Evolutionary conservation across 208 protist genomes (phyloP), one percentile per base, ranked within the genome.

Genomic region (Leishmania gerbilli): DNA sequence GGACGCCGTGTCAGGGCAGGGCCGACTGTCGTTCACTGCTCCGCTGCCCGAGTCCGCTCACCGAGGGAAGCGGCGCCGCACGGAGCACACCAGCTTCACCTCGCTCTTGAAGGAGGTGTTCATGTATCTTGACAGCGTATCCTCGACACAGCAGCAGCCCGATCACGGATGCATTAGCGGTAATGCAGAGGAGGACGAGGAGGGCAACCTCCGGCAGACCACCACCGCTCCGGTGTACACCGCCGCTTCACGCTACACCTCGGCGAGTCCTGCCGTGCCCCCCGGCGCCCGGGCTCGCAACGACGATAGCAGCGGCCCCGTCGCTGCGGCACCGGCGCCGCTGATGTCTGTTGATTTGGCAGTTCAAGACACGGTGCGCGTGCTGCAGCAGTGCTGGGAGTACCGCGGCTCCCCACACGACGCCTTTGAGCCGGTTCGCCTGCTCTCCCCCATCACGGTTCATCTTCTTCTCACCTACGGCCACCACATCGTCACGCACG

Each of bases 381-480:
- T 95, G 51, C 84, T 95, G 71, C 86, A 75, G 24, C 58, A 76
- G 55, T 95, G 90, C 79, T 95, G 93, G 91, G 72, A 72, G 24
- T 92, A 89, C 77, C 40, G 53, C 34, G 93, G 93, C 24, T 68
- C 77, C 34, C 91, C 90, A 1, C 87, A 87, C 60, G 93, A 95
- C 71, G 83, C 86, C 31, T 96, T 95, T 68, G 93, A 95, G 75
- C 86, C 93, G 11, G 85, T 89, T 45, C 82, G 82, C 49, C 62
- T 77, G 71, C 83, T 95, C 8, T 87, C 88, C 27, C 75, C 84
- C 45, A 79, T 92, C 68, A 76, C 90, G 31, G 56, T 84, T 51
- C 76, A 92, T 40, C 87, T 95, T 17, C 90, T 96, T 37, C 86
- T 91, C 49, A 86, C 80, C 27, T 95, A 90, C 79, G 93, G 88